Conservation (phyloP, 2,329 filamentous ascomycete genomes). For the Dendryphion nanum region DNA sequence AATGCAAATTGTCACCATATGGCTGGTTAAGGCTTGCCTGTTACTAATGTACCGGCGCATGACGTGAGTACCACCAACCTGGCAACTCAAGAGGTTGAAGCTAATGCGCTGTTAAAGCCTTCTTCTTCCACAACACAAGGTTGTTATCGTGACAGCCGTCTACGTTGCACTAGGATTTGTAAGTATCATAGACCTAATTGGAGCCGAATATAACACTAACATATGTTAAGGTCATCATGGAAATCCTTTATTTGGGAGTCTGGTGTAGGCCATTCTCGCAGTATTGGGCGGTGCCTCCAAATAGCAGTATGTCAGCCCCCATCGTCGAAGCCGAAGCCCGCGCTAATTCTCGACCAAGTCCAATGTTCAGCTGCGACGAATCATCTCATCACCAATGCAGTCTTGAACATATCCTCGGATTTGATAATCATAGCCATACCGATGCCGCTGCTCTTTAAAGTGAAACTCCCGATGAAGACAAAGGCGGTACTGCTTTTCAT, state of each 20-base stretch:
- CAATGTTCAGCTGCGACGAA: constrained; percentile 46
- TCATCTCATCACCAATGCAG: constrained; percentile 40
- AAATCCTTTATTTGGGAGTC: constrained; percentile 51
- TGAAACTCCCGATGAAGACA: constrained; percentile 44
- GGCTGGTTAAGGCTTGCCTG: constrained; percentile 55
- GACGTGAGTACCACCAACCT: constrained; percentile 33
- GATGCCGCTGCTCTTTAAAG: constrained; percentile 46
- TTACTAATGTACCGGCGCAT: constrained; percentile 54
- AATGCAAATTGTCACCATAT: constrained; percentile 52
- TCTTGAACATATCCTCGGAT: constrained; percentile 49
- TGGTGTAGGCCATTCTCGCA: constrained; percentile 56
- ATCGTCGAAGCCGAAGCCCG: background rate
- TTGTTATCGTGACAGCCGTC: constrained; percentile 43
- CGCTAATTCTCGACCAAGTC: constrained; percentile 12
- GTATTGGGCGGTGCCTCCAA: constrained; percentile 53
- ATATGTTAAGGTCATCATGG: constrained; percentile 43
- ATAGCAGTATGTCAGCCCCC: constrained; percentile 18
- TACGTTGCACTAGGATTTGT: constrained; percentile 50
- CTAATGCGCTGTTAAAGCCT: constrained; percentile 1
- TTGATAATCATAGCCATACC: constrained; percentile 47
- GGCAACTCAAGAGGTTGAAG: constrained; percentile 5
- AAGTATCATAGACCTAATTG: too few species aligned
- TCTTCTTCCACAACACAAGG: constrained; percentile 23
- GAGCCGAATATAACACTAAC: too few species aligned
- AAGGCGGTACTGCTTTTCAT: constrained; percentile 56